A percentile compares a stretch with the other conserved stretches of the same genome.
phyloP scores from a whole-genome alignment of 1,284 basidiomycete species.

The Marasmius oreades region DNA sequence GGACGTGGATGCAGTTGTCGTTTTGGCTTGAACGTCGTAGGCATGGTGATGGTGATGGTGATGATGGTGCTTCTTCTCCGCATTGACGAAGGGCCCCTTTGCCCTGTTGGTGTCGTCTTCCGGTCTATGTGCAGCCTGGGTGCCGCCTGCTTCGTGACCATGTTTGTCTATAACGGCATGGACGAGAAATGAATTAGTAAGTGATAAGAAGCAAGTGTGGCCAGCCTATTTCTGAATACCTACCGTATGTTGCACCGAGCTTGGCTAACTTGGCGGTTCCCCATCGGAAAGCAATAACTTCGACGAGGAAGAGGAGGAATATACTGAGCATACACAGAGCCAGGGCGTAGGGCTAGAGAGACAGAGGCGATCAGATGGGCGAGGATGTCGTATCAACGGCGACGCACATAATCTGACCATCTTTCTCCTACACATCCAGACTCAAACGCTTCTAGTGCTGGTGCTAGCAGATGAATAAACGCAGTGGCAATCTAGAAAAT shows the following conservation, averaged over 20 bases:
- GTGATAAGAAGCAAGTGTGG: background rate
- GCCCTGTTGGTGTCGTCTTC: constrained; percentile 36
- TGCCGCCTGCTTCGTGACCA: constrained; percentile 58
- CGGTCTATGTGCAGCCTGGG: constrained; percentile 67
- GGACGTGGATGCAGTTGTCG: too few species aligned
- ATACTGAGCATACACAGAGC: constrained; percentile 79
- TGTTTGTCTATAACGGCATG: constrained; percentile 51
- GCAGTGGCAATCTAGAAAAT: constrained; percentile 77
- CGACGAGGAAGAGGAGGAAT: constrained; percentile 81
- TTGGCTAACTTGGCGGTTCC: constrained; percentile 62
- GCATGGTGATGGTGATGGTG: too few species aligned
- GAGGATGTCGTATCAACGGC: background rate
- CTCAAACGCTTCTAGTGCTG: constrained; percentile 69
- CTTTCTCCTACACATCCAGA: constrained; percentile 68
- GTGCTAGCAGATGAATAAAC: constrained; percentile 83
- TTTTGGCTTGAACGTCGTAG: too few species aligned
- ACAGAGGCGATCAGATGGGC: background rate
- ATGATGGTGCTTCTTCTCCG: too few species aligned
- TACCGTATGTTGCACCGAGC: constrained; percentile 55
- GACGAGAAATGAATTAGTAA: constrained; percentile 6
- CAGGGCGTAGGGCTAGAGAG: constrained; percentile 47
- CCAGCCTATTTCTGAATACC: constrained; percentile 12
- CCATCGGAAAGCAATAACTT: constrained; percentile 82
- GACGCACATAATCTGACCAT: constrained; percentile 75
- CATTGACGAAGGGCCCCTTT: too few species aligned